Conservation (phyloP, 768 basidiomycete species). For the Candolleomyces eurysporus region DNA sequence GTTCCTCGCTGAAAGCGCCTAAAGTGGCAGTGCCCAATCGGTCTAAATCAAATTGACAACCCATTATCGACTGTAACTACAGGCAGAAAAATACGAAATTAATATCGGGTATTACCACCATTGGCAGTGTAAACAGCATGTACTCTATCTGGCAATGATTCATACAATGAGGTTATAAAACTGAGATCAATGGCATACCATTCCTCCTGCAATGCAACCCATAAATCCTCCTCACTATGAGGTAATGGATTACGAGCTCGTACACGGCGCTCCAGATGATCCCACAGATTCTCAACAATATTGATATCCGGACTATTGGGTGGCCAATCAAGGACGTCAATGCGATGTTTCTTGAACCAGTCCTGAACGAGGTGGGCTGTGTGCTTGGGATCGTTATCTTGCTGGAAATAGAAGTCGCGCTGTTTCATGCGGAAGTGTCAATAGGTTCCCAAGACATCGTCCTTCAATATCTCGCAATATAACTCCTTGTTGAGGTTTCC, state of each 20-base stretch:
- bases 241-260: constrained; percentile 14
- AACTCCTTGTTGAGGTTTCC: constrained; percentile 24
- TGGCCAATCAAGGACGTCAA: constrained; percentile 27
- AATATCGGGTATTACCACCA: background rate
- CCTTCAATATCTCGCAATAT: constrained; percentile 26
- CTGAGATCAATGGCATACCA: background rate
- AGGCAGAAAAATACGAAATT: background rate
- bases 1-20: no score
- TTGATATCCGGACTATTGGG: constrained; percentile 31
- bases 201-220: constrained; percentile 12
- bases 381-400: constrained; percentile 36
- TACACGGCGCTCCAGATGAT: constrained; percentile 19
- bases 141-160: background rate
- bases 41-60: no score
- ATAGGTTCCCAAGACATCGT: constrained; percentile 23
- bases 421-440: constrained; percentile 16
- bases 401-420: constrained; percentile 21
- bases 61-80: no score
- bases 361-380: constrained; percentile 17
- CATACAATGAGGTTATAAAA: background rate
- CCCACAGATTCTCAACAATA: constrained; percentile 31
- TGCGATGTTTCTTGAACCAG: constrained; percentile 25
- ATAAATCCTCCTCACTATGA: constrained; percentile 19
- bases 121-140: background rate
- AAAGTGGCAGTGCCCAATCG: no score